A percentile compares a stretch with the other conserved stretches of the same genome.
Evolutionary conservation across 1,284 basidiomycete species (phyloP).

Genomic region (Hortiboletus rubellus): DNA sequence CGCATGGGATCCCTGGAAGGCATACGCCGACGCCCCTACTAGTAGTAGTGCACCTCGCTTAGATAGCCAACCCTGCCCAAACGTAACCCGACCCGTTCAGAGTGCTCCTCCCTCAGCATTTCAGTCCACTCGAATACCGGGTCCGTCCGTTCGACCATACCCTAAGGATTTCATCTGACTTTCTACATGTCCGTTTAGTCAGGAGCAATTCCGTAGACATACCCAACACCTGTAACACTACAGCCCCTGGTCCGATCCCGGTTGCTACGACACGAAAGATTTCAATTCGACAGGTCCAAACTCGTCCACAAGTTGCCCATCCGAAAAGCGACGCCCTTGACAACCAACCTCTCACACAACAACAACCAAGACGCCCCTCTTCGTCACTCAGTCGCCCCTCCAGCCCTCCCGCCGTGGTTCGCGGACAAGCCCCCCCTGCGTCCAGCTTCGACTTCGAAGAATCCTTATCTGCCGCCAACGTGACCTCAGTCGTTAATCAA

Average conservation of each 20-base stretch:
- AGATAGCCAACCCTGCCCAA: not conserved
- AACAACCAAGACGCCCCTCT: slow-evolving; percentile 1
- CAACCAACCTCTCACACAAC: slow-evolving; percentile 16
- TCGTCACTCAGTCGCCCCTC: not conserved
- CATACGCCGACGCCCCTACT: not conserved
- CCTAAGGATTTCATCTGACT: not conserved
- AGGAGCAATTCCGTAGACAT: slow-evolving; percentile 2
- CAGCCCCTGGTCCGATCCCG: slow-evolving; percentile 2
- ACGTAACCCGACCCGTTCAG: not conserved
- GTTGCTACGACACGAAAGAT: slow-evolving; percentile 25
- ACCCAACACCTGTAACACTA: not conserved
- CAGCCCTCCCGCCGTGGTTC: slow-evolving; percentile 25
- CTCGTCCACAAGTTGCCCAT: not conserved
- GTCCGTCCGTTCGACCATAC: slow-evolving; percentile 15
- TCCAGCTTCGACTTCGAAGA: slow-evolving; percentile 31
- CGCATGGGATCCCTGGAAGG: slow-evolving; percentile 29
- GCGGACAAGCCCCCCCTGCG: slow-evolving; percentile 15
- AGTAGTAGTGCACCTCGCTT: not conserved
- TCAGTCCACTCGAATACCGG: not conserved
- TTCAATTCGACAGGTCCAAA: not conserved
- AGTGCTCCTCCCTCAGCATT: not conserved
- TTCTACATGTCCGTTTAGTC: slow-evolving; percentile 3
- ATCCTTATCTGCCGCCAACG: slow-evolving; percentile 31
- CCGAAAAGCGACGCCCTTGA: slow-evolving; percentile 19
- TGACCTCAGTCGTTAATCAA: slow-evolving; percentile 36